Evolutionary conservation across 2,329 filamentous ascomycete species (phyloP).

Genomic region (Colletotrichum tamarilloi): DNA sequence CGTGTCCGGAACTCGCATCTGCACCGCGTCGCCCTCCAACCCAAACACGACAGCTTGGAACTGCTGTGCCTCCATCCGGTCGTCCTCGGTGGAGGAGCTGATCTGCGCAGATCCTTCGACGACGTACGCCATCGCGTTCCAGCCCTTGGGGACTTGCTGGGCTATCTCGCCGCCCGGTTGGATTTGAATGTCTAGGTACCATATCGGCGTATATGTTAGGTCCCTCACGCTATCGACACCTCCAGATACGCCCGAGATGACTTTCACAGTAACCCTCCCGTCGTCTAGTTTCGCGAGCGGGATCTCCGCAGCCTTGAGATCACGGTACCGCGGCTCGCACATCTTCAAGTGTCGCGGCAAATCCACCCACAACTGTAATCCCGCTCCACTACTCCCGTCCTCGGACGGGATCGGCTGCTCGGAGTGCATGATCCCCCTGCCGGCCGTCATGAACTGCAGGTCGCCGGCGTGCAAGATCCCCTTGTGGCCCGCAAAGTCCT

Average conservation of each 20-base stretch:
- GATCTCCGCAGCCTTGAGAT: slow-evolving; percentile 83
- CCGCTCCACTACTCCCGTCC: slow-evolving; percentile 82
- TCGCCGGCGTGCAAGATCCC: slow-evolving; percentile 90
- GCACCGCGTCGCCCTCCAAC: slow-evolving; percentile 78
- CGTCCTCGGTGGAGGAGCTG: slow-evolving; percentile 50
- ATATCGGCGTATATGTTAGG: slow-evolving; percentile 94
- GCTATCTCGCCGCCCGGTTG: slow-evolving; percentile 80
- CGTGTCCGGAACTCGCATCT: slow-evolving; percentile 73
- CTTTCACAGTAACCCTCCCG: slow-evolving; percentile 82
- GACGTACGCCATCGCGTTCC: slow-evolving; percentile 92
- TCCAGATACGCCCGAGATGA: slow-evolving; percentile 87
- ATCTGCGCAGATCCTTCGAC: slow-evolving; percentile 78
- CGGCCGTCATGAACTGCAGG: slow-evolving; percentile 97
- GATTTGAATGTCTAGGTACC: slow-evolving; percentile 87
- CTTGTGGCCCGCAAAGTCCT: slow-evolving; percentile 88
- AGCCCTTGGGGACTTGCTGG: slow-evolving; percentile 81
- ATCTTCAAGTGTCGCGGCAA: slow-evolving; percentile 83
- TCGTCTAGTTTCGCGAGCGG: slow-evolving; percentile 77
- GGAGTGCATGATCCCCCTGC: slow-evolving; percentile 90
- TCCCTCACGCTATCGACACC: slow-evolving; percentile 90
- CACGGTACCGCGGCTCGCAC: slow-evolving; percentile 93
- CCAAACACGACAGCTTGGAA: slow-evolving; percentile 93
- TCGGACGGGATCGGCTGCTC: slow-evolving; percentile 89
- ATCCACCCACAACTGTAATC: slow-evolving; percentile 96
- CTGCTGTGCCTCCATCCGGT: slow-evolving; percentile 63